Conservation (phyloP, 371 early-diverging fungal species). For the Mortierella sp. region DNA sequence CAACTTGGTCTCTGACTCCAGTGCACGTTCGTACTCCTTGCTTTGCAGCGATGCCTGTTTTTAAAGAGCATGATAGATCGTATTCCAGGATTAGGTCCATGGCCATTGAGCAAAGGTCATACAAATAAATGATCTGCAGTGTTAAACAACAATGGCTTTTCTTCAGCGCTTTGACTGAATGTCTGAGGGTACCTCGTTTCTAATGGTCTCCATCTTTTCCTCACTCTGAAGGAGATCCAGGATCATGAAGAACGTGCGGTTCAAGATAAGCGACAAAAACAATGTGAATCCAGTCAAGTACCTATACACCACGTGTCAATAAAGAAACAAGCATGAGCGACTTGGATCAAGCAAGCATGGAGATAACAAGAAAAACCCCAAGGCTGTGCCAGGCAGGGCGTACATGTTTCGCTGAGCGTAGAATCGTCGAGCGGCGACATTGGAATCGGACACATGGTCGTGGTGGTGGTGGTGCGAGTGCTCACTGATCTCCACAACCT, state of each 20-base stretch:
- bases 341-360: neutral
- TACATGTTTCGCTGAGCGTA: constrained; percentile 93
- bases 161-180: neutral
- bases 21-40: constrained; percentile 61
- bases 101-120: neutral
- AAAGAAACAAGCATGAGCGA: neutral
- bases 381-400: neutral
- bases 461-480: constrained; percentile 58
- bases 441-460: constrained; percentile 63
- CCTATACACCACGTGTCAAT: constrained; percentile 34
- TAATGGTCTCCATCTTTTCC: constrained; percentile 72
- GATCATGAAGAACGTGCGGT: constrained; percentile 81
- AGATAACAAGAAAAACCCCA: neutral
- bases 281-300: constrained; percentile 92
- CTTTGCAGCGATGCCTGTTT: constrained; percentile 61
- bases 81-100: no score
- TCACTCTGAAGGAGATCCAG: constrained; percentile 77
- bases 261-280: constrained; percentile 87
- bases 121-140: no score
- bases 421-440: constrained; percentile 79
- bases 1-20: constrained; percentile 46
- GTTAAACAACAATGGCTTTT: no score
- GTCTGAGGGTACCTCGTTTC: constrained; percentile 57
- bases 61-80: neutral
- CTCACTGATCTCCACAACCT: constrained; percentile 65